phyloP scores from a whole-genome alignment of 768 basidiomycete species.

The Piloderma croceum region DNA sequence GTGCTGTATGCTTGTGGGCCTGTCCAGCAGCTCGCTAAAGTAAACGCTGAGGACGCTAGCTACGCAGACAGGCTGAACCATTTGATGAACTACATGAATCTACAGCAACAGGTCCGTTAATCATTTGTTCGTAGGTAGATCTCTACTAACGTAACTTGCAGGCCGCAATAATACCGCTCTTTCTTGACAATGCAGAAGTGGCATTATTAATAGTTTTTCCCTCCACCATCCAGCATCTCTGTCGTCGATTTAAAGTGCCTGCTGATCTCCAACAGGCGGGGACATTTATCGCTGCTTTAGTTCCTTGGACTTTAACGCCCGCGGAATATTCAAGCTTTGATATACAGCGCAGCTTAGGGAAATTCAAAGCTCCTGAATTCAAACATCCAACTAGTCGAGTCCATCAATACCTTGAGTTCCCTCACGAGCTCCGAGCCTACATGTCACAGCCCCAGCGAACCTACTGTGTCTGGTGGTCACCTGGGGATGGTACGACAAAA shows the following conservation, averaged over 20 bases:
- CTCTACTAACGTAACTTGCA: conserved; percentile 19
- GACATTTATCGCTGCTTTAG: conserved; percentile 37
- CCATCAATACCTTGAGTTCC: conserved; percentile 43
- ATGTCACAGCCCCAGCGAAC: conserved; percentile 32
- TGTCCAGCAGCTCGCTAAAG: conserved; percentile 47
- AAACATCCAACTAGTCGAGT: no score
- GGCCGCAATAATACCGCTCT: conserved; percentile 45
- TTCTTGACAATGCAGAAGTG: conserved; percentile 40
- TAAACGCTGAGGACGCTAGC: conserved; percentile 35
- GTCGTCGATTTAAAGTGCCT: conserved; percentile 38
- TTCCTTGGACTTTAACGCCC: conserved; percentile 42
- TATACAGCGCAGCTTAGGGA: no score
- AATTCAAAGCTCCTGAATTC: no score
- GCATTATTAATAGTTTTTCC: conserved; percentile 58
- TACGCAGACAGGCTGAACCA: conserved; percentile 38
- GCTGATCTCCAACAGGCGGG: conserved; percentile 24
- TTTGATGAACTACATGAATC: conserved; percentile 42
- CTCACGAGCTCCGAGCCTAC: conserved; percentile 42
- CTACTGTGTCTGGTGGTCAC: conserved; percentile 46
- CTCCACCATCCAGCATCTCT: conserved; percentile 28
- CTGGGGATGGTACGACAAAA: conserved; percentile 24
- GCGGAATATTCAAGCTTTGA: conserved; percentile 24
- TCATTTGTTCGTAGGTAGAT: conserved; percentile 5
- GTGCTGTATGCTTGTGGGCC: conserved; percentile 46
- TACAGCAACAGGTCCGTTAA: conserved; percentile 39